Base-by-base conservation (phyloP, 441 rosid species). In the Bocquillonia castaneifolia region DNA sequence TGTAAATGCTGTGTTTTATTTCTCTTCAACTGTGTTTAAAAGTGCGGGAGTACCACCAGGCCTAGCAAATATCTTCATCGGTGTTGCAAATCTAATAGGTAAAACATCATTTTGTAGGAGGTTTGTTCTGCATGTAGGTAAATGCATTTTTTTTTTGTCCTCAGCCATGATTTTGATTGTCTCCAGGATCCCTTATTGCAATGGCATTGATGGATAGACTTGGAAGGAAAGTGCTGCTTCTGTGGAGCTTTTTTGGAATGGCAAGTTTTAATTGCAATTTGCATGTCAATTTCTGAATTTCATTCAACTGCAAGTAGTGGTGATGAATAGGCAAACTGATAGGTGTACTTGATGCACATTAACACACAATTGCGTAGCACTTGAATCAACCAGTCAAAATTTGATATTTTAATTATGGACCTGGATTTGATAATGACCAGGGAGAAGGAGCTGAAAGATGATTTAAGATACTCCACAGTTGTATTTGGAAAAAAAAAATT, bases 21-120 rank as follows among this genome's bases (percentile, higher is more conserved):
- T 93, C 89, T 91, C 98, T 67, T 89, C 97, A 56, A 81, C 98
- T 69, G 97, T 93, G 74, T 93, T 93, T 82, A 89, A 87, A 81
- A 93, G 89, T 74, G 95, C 80, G 61, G 96, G 98, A 68, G 93
- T 93, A 64, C 89, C 97, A 66, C 85, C 96, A 37, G 85, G 79
- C 66, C 72, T 83, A 63, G 95, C 93, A 23, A 93, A 93, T 69
- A 81, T 69, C 63, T 88, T 86, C 72, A 77, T 93, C 15, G 98
- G 96, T 70, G 74, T 93, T 23, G 85, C 86, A 70, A 93, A 93
- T 81, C 77, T 91, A 56, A 77, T 77, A 59, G 95, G 94, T 88
- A 77, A 62, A 22, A 39, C n/a, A 64, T 48, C 42, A 34, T 63
- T 72, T 72, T 29, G 57, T 54, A 0, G 28, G 13, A 62, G 28